Base-by-base conservation (phyloP, 768 basidiomycete genomes). In the Bullera alba region DNA sequence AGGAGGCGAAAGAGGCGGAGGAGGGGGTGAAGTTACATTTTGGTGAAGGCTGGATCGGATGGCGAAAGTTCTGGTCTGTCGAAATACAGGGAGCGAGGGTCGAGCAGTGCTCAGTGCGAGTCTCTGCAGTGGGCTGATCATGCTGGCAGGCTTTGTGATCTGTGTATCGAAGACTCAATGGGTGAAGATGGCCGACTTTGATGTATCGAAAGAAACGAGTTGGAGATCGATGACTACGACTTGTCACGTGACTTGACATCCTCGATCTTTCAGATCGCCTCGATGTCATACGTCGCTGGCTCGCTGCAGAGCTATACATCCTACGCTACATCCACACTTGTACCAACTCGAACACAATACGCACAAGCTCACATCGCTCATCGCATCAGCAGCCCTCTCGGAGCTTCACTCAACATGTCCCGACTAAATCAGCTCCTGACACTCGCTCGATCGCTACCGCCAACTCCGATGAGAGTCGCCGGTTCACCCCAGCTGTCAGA, bases 391-490 rank as follows among this genome's bases (percentile, higher is more conserved):
- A 34, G n/a, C 32, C 32, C n/a, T 8, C n/a, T 8, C 32, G 10
- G 8, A 8, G 32, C 8, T 34, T 34, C 10, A 8, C 32, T n/a
- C 34, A 30, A 25, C 41, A 57, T 53, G 56, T 53, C 58, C 27
- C 48, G 48, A 35, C 44, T 60, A 27, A 17, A 50, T n/a, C 57
- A 52, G 12, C 54, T 72, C 15, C 45, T 61, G 49, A 51, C 60
- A 28, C 49, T 67, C 28, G 47, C 60, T 42, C 55, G 59, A 47
- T 54, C 65, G n/a, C 48, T 72, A 21, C 68, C 70, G 16, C 42
- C 60, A 22, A 63, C 66, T 15, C 67, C 70, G 8, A 44, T 69
- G 21, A 54, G 58, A 23, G 64, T 54, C 37, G 44, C 26, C n/a
- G 51, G 35, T 30, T 46, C 54, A 14, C 54, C 60, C 4, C 70